Base-by-base conservation (phyloP, 108 stramenopile genomes). In the Ochromonas danica region DNA sequence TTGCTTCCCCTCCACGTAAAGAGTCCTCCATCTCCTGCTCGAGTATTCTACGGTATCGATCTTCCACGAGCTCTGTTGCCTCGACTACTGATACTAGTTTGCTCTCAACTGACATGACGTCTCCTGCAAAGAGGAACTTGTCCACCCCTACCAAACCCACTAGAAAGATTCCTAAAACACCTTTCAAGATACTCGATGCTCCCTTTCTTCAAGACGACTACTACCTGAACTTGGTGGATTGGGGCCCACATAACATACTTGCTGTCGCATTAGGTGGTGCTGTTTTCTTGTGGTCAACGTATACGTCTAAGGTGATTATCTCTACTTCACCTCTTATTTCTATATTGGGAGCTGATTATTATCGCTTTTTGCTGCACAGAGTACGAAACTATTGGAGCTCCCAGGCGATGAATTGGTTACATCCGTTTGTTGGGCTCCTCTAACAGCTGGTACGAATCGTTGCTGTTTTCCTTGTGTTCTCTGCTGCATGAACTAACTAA, bases 181-280 rank as follows among this genome's bases (percentile, higher is more conserved):
- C 98, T 35, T 95, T 94, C 72, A 97, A 98, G 86, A 96, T 98
- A n/a, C 86, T 99, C 61, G 97, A 98, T 87, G 98, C 98, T 1
- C 98, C 98, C 0, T 89, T 91, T 31, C 88, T 99, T 25, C 92
- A 92, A 84, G 98, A 99, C 85, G 98, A 99, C 85, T 99, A 97
- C 82, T 99, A 99, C 80, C 85, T 99, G 61, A 97, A 97, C 77
- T 85, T 99, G 1, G 95, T 99, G 28, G 94, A 96, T 83, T 99
- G 98, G 98, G 91, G 90, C 0, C 86, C 93, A 0, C 88, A 85
- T 43, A 95, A 99, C 81, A 93, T 97, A n/a, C 81, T 99, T 42
- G 96, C 98, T 0, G 98, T 97, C n/a, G 98, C 94, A 2, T 87
- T 99, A 33, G 94, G 94, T 3, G 81, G 87, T 38, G 90, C 90